Evolutionary conservation across 2,329 filamentous ascomycete species (phyloP).

Genomic region (Aspergillus puulaauensis): DNA sequence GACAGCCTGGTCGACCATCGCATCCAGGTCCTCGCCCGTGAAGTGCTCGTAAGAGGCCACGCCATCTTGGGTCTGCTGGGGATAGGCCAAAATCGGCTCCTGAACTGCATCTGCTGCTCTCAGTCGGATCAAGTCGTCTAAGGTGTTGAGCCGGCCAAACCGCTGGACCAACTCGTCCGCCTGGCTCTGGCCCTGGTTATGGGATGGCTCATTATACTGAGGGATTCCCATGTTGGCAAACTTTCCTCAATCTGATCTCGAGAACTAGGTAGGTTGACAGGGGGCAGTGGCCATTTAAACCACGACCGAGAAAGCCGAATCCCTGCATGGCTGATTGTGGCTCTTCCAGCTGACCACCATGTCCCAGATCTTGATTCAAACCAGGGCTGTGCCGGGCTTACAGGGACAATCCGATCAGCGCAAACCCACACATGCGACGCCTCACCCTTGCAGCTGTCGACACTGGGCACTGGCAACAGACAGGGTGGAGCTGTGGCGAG

Average conservation of each 20-base stretch:
- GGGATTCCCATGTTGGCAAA: constrained; percentile 16
- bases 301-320: not conserved
- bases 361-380: not conserved
- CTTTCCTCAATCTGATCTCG: not conserved
- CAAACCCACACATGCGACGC: not conserved
- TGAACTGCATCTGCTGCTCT: constrained; percentile 41
- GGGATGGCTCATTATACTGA: constrained; percentile 10
- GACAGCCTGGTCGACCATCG: constrained; percentile 41
- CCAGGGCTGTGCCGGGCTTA: not conserved
- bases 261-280: not conserved
- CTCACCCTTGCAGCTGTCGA: not conserved
- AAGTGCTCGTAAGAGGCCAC: constrained; percentile 41
- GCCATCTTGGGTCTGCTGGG: constrained; percentile 29
- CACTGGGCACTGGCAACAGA: not conserved
- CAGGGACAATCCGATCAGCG: not conserved
- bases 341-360: not conserved
- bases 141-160: constrained; percentile 41
- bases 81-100: constrained; percentile 44
- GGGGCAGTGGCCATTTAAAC: not conserved
- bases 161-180: constrained; percentile 23
- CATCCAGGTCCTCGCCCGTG: constrained; percentile 42
- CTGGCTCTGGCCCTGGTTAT: not conserved
- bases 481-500: no score
- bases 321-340: no score
- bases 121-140: constrained; percentile 45